Base-by-base conservation (phyloP, 2,329 filamentous ascomycete genomes). In the Colletotrichum sp. region DNA sequence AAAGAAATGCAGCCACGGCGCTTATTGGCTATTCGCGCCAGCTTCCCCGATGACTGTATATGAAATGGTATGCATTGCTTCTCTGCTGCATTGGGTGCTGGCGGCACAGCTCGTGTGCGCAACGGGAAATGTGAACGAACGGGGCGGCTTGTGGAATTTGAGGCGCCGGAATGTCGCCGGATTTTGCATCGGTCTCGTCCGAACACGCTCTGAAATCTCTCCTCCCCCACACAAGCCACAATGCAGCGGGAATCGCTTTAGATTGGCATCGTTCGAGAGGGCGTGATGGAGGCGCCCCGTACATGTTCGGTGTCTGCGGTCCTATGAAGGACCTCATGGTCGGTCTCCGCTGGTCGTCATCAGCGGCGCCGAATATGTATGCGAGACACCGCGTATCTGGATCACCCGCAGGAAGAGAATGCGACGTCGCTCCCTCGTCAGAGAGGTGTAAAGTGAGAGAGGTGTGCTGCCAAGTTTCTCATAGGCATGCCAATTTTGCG, bases 111-210 rank as follows among this genome's bases (percentile, higher is more conserved):
- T 52, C 58, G 58, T 62, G 13, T 15, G 12, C 30, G 30, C 12
- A 32, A 28, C n/a, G 30, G 58, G 28, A 15, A 34, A 62, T 21
- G 61, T 15, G 58, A 30, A 30, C 18, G 30, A 32, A 32, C 18
- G 16, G 30, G 30, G 58, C 24, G 28, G 26, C 15, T 6, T 43
- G 58, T 28, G 18, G 26, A 24, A 69, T 32, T 32, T 28, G 61
- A 58, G 67, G 67, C 67, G 36, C 36, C 67, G 67, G 56, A 70
- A 70, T 70, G 34, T 43, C 55, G 67, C 67, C 67, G 56, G 38
- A 60, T 52, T 62, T 62, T 18, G 34, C 36, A 30, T 70, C 67
- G 67, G 67, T 32, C 38, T 62, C 56, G 56, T 62, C 67, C 67
- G 67, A 70, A 61, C 36, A 70, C 58, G 34, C 36, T 56, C 56